phyloP scores from a whole-genome alignment of 1,139 yeast genomes.

The Zygosaccharomyces sapae region DNA sequence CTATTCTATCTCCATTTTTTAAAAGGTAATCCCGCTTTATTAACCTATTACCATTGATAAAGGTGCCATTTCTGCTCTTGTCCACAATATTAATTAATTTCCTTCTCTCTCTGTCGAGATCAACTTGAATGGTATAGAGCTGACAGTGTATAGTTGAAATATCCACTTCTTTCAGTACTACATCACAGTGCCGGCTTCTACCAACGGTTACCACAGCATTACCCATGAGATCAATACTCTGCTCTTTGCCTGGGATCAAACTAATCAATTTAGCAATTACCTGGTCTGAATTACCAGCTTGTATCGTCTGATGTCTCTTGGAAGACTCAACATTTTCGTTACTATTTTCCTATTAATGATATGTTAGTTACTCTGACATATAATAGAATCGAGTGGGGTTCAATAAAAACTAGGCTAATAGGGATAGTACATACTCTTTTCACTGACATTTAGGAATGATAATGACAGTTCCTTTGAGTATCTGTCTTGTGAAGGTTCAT shows the following conservation, averaged over 20 bases:
- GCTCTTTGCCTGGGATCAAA: conserved; percentile 35
- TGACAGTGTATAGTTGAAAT: conserved; percentile 66
- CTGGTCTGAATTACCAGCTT: conserved; percentile 44
- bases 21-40: conserved; percentile 49
- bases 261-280: conserved; percentile 27
- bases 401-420: neutral
- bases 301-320: conserved; percentile 22
- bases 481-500: neutral
- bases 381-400: neutral
- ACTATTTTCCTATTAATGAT: conserved; percentile 13
- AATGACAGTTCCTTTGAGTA: neutral
- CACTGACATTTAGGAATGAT: conserved; percentile 6
- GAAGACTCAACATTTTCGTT: conserved; percentile 15
- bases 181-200: conserved; percentile 59
- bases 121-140: conserved; percentile 40
- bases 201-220: conserved; percentile 42
- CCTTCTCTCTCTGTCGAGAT: conserved; percentile 38
- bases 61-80: conserved; percentile 64
- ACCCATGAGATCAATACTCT: conserved; percentile 20
- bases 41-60: conserved; percentile 53
- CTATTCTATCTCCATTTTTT: conserved; percentile 60
- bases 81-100: conserved; percentile 53
- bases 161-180: conserved; percentile 53
- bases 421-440: conserved; percentile 14
- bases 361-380: conserved; percentile 3